Conservation (phyloP, 441 rosid genomes). For the Theobroma grandiflorum region DNA sequence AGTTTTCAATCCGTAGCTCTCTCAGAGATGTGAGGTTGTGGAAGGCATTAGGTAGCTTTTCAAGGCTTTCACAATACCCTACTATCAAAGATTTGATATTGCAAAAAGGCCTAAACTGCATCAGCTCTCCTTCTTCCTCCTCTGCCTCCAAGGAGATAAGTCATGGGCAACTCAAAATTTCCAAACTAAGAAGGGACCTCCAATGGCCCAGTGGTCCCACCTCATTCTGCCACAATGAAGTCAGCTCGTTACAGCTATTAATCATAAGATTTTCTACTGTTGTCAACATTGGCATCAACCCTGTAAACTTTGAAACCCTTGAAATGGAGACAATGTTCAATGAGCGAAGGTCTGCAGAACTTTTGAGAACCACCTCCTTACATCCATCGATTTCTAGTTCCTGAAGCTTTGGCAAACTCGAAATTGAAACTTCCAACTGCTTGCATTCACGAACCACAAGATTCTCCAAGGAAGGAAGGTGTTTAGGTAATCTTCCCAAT, state of each 20-base stretch:
- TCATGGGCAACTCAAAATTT: no score
- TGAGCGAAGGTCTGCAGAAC: background rate
- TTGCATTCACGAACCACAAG: background rate
- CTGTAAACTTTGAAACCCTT: no score
- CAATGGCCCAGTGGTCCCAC: no score
- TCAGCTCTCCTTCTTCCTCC: no score
- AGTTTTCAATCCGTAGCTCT: background rate
- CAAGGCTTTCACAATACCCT: no score
- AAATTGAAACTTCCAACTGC: background rate
- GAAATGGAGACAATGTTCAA: background rate
- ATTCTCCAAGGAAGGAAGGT: background rate
- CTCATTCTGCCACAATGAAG: no score
- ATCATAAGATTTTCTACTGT: no score
- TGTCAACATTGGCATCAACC: no score
- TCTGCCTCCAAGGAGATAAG: no score
- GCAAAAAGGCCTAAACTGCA: background rate
- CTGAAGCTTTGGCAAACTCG: background rate
- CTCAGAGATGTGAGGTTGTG: background rate
- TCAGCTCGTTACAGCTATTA: no score
- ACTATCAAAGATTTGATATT: no score
- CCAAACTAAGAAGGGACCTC: no score
- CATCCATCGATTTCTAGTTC: slow-evolving; percentile 6
- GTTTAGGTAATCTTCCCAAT: background rate
- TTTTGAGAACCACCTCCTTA: background rate
- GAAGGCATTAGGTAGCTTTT: background rate